phyloP scores from a whole-genome alignment of 306 rosid genomes.

The Dicorynia guianensis region DNA sequence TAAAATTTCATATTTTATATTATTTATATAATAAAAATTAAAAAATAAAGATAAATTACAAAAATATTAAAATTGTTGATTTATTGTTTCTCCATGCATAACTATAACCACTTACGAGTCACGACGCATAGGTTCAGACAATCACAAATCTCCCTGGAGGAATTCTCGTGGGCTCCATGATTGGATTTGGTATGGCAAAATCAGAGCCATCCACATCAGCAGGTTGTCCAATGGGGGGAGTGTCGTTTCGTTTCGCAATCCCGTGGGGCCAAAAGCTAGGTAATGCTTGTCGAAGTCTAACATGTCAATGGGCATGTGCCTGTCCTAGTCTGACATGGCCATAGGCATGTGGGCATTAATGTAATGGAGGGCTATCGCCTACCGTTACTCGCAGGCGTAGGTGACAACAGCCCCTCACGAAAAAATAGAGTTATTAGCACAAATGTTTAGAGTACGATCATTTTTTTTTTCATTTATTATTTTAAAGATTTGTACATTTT shows the following conservation, averaged over 20 bases:
- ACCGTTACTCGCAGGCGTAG: conserved; percentile 29
- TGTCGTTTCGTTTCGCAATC: background rate
- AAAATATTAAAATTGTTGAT: no score
- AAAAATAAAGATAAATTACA: no score
- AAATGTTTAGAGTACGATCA: no score
- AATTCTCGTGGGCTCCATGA: conserved; percentile 5
- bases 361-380: background rate
- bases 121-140: conserved; percentile 2
- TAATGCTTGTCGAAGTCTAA: conserved; percentile 10
- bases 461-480: no score
- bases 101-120: background rate
- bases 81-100: background rate
- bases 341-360: conserved; percentile 28
- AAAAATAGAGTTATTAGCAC: no score
- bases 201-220: conserved; percentile 9
- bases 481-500: no score
- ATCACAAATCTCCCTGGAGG: background rate
- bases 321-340: background rate
- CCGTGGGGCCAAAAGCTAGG: conserved; percentile 20
- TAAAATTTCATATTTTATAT: no score
- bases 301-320: background rate
- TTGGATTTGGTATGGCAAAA: conserved; percentile 5
- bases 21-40: no score
- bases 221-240: conserved; percentile 1
- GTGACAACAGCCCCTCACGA: conserved; percentile 27